Base-by-base conservation (phyloP, 164 flowering plant genomes). In the Amborella trichopoda region DNA sequence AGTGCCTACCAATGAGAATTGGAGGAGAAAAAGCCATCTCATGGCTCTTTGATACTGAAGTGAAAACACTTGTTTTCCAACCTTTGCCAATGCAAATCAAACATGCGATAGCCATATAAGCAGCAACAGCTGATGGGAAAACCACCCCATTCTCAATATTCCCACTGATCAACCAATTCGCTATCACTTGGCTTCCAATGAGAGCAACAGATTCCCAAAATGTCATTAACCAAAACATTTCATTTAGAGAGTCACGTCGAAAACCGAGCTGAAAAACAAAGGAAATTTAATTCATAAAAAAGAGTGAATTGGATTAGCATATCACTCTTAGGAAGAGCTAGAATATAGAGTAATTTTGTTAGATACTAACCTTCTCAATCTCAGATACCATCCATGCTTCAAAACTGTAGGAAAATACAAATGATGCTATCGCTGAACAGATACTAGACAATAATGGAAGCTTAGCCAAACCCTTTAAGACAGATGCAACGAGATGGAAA, bases 341-440 rank as follows among this genome's bases (percentile, higher is more conserved):
- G n/a, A n/a, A n/a, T 26, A 6, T 40, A 24, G 37, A 46, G 17
- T 26, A 52, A 53, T 19, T 23, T 16, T 40, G 22, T 13, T 26
- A 8, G 22, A 17, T 26, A 60, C 83, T 40, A 39, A 91, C 99
- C 99, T 84, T 78, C 33, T 88, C 94, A 58, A 82, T 88, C 49
- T 88, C 94, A 56, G 69, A 59, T 4, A 76, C 94, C 70, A 76
- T 64, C 91, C 94, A 84, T 27, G 89, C 65, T 71, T 91, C 99
- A 22, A 84, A 93, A 58, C 83, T 62, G 70, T 77, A 77, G 13
- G 74, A 73, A 62, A 61, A 93, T 64, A 79, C 58, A 18, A 83
- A 75, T 40, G 81, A 69, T n/a, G 95, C 77, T 51, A 88, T 62
- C 26, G 91, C 76, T 48, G 83, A 61, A 56, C 77, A 77, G 23